Conservation (phyloP, 192 early-diverging fungal species). For the Entomortierella parvispora region DNA sequence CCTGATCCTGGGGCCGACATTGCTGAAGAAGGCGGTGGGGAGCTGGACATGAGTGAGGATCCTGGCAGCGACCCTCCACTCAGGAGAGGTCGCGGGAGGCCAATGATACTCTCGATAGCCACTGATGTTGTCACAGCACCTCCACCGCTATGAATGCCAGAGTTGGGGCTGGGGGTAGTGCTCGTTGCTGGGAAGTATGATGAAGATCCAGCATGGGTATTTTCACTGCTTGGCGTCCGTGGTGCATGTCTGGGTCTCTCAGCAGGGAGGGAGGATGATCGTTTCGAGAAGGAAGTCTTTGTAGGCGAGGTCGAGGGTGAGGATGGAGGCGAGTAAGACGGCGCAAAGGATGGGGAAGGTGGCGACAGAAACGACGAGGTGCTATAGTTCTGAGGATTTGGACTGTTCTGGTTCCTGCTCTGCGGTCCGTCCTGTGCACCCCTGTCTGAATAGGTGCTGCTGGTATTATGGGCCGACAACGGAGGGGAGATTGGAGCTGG, state of each 20-base stretch:
- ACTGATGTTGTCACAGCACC: constrained; percentile 6
- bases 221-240: constrained; percentile 22
- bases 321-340: not conserved
- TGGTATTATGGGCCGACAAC: not conserved
- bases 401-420: too few relatives aligned
- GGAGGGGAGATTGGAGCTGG: constrained; percentile 5
- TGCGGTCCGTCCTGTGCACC: not conserved
- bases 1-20: not conserved
- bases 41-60: constrained; percentile 6
- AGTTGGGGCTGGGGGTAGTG: not conserved
- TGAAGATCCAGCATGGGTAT: not conserved
- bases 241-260: constrained; percentile 18
- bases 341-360: not conserved
- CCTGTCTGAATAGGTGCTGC: not conserved
- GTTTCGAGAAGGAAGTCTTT: constrained; percentile 12
- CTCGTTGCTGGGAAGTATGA: not conserved
- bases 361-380: constrained; percentile 4
- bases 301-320: constrained; percentile 11
- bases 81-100: constrained; percentile 25
- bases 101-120: constrained; percentile 25
- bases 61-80: not conserved
- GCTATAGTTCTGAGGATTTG: too few relatives aligned
- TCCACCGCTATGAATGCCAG: not conserved
- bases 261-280: constrained; percentile 23
- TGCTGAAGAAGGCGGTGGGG: constrained; percentile 2